These are phyloP conservation scores for Fusarium coffeatum DNA, from an alignment of 2,329 filamentous ascomycete species.

Conservation along the genomic window DNA sequence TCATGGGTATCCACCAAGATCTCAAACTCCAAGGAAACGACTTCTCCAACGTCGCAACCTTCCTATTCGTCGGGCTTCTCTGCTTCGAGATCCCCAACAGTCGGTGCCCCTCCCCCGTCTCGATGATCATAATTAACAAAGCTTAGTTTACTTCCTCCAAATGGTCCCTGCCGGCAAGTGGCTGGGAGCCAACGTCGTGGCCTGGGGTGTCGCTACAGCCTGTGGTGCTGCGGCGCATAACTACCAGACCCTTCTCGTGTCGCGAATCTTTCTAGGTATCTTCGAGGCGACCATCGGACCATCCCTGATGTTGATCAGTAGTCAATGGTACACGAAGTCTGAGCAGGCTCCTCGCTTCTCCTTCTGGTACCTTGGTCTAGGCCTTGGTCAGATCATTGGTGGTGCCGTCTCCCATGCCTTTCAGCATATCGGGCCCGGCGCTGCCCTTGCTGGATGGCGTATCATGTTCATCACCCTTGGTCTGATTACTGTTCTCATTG, in stretches of 20 bases:
- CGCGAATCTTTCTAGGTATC: constrained; percentile 68
- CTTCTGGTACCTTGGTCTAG: constrained; percentile 71
- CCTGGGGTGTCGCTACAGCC: constrained; percentile 69
- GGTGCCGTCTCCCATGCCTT: constrained; percentile 72
- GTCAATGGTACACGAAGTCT: constrained; percentile 70
- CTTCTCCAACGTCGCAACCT: constrained; percentile 71
- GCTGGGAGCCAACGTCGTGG: constrained; percentile 67
- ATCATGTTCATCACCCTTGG: constrained; percentile 79
- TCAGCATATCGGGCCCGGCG: constrained; percentile 63
- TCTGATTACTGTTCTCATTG: constrained; percentile 53
- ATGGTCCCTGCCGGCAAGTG: constrained; percentile 70
- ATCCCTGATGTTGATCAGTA: constrained; percentile 69
- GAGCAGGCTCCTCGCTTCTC: constrained; percentile 70
- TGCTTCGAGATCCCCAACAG: constrained; percentile 70
- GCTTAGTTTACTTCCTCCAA: constrained; percentile 67
- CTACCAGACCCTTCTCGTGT: constrained; percentile 65
- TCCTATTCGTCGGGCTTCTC: constrained; percentile 71
- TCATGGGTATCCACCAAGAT: constrained; percentile 71
- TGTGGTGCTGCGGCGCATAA: constrained; percentile 65
- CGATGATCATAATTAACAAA: background rate
- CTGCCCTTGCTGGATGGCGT: constrained; percentile 72
- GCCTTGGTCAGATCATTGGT: constrained; percentile 70
- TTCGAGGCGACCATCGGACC: constrained; percentile 71
- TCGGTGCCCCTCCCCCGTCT: constrained; percentile 42
- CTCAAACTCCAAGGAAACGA: constrained; percentile 66